Base-by-base conservation (phyloP, 371 early-diverging fungal species). In the Batkoa obscura region DNA sequence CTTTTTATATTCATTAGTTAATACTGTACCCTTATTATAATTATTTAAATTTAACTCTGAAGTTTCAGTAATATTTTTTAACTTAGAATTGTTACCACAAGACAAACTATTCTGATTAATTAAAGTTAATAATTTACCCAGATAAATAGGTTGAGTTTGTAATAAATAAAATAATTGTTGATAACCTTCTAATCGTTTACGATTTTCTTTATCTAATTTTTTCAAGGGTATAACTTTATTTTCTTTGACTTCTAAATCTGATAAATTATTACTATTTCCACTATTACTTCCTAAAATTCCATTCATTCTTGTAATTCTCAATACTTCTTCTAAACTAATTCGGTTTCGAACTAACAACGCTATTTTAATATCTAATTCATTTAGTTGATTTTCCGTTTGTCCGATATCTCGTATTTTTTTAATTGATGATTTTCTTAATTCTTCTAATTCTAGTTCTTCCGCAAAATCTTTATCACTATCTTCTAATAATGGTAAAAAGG, bases 321-420 rank as follows among this genome's bases (percentile, higher is more conserved):
- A 39, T 41, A 94, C 88, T 62, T 94, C 94, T 34, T 93, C 93
- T 37, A 99, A 70, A 10, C 90, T 78, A 53, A 96, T 90, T 51
- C 89, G 87, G 68, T 99, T 99, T 59, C 90, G 84, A 35, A 98
- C 83, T 32, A 99, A 78, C 17, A 99, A 75, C 9, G 95, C 88
- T 58, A 99, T 95, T 66, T 96, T 96, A 57, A 88, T 82, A 63
- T 99, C 98, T 2, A 97, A 72, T 17, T 84, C 81, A 58, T 81
- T 90, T n/a, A 99, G 70, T 42, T 86, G 77, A 0, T 73, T 68
- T 59, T 95, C 93, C 10, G 83, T 68, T 42, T 79, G 72, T 45
- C 81, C 79, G 68, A 93, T 97, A 58, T 94, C 93, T 10, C 90
- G 75, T 59, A 96, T 95, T 42, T 75, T 74, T 53, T 80, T 80